Evolutionary conservation across 768 basidiomycete genomes (phyloP), one percentile per base, ranked within the genome.

Genomic region (Mycena venus): DNA sequence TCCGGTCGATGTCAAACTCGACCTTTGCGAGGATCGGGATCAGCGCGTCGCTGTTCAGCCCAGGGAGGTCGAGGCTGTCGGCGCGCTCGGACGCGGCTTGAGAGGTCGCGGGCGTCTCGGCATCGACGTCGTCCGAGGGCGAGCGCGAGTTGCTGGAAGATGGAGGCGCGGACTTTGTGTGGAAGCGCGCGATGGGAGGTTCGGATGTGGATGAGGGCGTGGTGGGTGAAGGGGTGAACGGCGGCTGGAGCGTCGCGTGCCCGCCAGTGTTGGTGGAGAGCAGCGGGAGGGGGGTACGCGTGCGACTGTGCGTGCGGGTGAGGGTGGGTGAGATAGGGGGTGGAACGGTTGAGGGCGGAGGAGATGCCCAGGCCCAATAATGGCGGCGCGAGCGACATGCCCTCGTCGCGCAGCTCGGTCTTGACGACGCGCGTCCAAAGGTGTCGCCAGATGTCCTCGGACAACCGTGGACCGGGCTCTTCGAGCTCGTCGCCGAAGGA

Each of bases 11-110:
- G 81, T 98, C 96, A 78, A 99, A 98, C 82, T 99, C 97, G 15
- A 99, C 91, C 82, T 97, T 97, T 60, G 96, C 97, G 32, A 99
- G 89, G 68, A 98, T 92, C 6, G 94, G 95, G 65, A 96, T 91
- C 27, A 95, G 83, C 29, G 92, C 90, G 58, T 90, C 82, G 8
- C 92, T 91, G 68, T 83, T 81, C 47, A 95, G 86, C 9, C 94
- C 94, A 6, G 94, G 92, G 12, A 95, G 87, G 65, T 92, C 88
- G 69, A 94, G 84, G 27, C 88, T 88, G 59, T 88, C 85, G 19
- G 86, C 86, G 58, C 85, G 85, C 32, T 81, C 73, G 4, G 83
- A 87, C 25, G 82, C 77, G 71, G 82, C 81, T 66, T 81, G 77
- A 68, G 77, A 64, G 74, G 82, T 68, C 68, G 63, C 82, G 78